Base-by-base conservation (phyloP, 805 yeast species). In the Ogataea nakhonphanomensis region DNA sequence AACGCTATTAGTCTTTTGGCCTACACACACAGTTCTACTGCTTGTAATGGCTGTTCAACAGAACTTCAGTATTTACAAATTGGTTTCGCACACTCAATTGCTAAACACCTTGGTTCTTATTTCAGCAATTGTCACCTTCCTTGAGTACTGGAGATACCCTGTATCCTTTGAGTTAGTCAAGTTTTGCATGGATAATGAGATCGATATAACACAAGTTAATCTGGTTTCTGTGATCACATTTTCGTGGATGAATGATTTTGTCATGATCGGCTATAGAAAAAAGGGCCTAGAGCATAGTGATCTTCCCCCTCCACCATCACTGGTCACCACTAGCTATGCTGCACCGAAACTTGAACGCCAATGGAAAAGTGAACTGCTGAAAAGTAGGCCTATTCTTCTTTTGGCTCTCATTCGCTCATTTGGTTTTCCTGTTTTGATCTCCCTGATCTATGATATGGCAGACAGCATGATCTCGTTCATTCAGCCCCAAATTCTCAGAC, bases 201-300 rank as follows among this genome's bases (percentile, higher is more conserved):
- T 68, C 26, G 48, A 48, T 28, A 25, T 49, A 2, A 32, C 50
- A 4, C 43, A 45, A 2, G 58, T 88, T 9, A 81, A 90, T 57
- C 66, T 89, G 11, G 77, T 91, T 48, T 82, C 95, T 2, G 69
- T 76, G 37, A 67, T 91, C 37, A 81, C 95, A 0, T 91, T 93
- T 60, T 66, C 80, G 21, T 93, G 99, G 98, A 87, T 93, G 95
- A 79, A 88, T 14, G 79, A 75, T 1, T 66, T 93, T 54, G 87
- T 93, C 81, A 75, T 67, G 50, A 76, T 76, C 38, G 98, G 98
- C 1, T 65, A 65, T 33, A 47, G 49, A 12, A 67, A 65, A 24
- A 50, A 57, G 17, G 53, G 58, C 3, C 39, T 64, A 25, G 61
- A 58, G 25, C 66, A 69, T 25, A 60, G 64, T 7, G 68, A 70